phyloP scores from a whole-genome alignment of 176 grass and related monocot species.

The Sorghum bicolor region DNA sequence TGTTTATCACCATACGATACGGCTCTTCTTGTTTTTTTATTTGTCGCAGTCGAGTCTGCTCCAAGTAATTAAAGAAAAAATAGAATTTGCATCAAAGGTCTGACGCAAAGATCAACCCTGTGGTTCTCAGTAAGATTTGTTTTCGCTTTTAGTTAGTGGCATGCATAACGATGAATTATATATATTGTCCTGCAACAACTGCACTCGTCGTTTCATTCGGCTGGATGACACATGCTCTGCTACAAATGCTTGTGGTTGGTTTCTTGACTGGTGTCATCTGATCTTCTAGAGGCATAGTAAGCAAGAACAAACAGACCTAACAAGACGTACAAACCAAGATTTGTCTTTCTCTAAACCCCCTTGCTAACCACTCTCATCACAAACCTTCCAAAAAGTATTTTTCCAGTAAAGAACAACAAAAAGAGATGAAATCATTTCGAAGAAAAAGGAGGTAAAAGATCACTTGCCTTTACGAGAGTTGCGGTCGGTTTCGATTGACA shows the following conservation, averaged over 20 bases:
- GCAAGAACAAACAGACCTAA: constrained; percentile 7
- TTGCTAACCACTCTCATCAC: constrained; percentile 33
- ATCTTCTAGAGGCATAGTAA: constrained; percentile 7
- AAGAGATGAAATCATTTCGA: background rate
- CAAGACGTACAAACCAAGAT: constrained; percentile 29
- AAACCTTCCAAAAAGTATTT: background rate
- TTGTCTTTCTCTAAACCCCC: constrained; percentile 15
- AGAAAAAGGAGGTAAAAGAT: background rate
- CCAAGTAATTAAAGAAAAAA: background rate
- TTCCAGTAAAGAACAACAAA: background rate
- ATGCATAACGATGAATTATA: constrained; percentile 1
- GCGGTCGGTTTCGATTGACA: constrained; percentile 17
- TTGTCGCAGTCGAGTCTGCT: background rate
- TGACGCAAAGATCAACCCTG: background rate
- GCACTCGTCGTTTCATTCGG: constrained; percentile 20
- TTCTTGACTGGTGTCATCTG: constrained; percentile 1
- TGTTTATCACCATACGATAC: background rate
- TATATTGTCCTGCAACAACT: constrained; percentile 21
- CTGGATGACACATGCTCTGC: constrained; percentile 13
- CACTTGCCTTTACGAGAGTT: background rate
- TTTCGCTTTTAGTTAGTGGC: constrained; percentile 24
- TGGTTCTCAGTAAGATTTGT: background rate
- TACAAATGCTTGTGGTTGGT: constrained; percentile 15
- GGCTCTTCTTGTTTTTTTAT: background rate
- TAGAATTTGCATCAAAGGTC: background rate